These are phyloP conservation scores for Sugiyamaella chiloensis DNA, from an alignment of 805 yeast genomes.

Conservation along the genomic window DNA sequence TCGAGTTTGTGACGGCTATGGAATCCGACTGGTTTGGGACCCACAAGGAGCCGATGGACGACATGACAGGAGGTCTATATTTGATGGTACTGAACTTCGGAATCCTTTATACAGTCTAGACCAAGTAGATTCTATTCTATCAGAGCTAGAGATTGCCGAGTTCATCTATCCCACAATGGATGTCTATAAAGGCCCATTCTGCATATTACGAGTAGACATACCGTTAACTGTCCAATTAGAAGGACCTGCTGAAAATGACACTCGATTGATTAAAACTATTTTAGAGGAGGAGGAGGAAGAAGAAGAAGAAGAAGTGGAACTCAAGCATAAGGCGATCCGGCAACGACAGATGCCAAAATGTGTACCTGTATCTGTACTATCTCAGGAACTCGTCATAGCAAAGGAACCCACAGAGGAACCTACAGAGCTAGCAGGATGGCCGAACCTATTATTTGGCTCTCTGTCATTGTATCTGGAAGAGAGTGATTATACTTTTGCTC, in stretches of 20 bases:
- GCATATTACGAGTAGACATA: not conserved
- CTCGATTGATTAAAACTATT: not conserved
- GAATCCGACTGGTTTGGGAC: conserved; percentile 25
- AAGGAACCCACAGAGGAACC: not conserved
- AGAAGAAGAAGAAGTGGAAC: not conserved
- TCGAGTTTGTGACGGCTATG: conserved; percentile 26
- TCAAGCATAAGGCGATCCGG: no score
- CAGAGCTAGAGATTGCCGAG: not conserved
- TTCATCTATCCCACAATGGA: conserved; percentile 3
- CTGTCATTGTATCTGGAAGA: not conserved
- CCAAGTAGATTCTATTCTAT: not conserved
- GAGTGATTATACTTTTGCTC: not conserved
- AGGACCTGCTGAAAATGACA: not conserved
- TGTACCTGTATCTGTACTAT: no score
- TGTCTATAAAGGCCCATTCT: not conserved
- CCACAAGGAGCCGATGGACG: not conserved
- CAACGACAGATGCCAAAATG: no score
- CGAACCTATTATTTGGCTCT: not conserved
- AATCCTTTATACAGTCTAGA: not conserved
- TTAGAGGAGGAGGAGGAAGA: not conserved
- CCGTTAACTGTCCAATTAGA: not conserved
- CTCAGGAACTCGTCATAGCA: no score
- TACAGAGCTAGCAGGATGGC: not conserved
- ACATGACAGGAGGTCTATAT: conserved; percentile 1
- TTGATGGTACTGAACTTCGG: not conserved